Percentiles rank a stretch among this genome's conserved stretches.
Conservation (phyloP, 73 alveolate species). For the Paramecium sexaurelia region DNA sequence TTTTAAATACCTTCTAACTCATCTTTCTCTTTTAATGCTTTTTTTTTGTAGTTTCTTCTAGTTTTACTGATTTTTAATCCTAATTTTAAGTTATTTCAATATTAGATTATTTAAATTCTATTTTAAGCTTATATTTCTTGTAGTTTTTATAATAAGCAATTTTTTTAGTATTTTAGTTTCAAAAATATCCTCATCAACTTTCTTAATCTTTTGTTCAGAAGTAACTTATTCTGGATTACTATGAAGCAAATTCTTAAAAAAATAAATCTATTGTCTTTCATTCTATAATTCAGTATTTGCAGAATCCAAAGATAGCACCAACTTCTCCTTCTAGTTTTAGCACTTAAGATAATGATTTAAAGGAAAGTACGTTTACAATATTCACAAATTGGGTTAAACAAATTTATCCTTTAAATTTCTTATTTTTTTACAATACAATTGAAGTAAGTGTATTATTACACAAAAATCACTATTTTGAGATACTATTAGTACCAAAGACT, state of each 20-base stretch:
- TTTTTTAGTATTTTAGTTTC: not conserved
- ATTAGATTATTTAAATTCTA: not conserved
- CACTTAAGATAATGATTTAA: not conserved
- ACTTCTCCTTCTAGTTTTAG: not conserved
- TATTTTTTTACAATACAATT: not conserved
- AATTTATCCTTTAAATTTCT: not conserved
- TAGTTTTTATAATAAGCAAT: not conserved
- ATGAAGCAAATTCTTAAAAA: not conserved
- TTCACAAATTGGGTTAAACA: not conserved
- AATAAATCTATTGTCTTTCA: not conserved
- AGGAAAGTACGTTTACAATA: not conserved
- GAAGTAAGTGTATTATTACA: not conserved
- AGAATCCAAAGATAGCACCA: not conserved
- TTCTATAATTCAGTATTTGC: not conserved
- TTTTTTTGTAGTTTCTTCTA: not conserved
- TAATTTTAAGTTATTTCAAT: not conserved
- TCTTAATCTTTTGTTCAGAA: not conserved
- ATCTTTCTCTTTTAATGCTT: not conserved
- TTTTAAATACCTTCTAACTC: not conserved
- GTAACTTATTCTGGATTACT: not conserved
- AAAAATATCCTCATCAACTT: not conserved
- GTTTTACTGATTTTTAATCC: not conserved
- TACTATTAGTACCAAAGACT: not conserved
- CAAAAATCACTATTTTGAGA: not conserved
- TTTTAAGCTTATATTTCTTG: not conserved